Percentiles rank a stretch among this genome's conserved stretches.
These are phyloP conservation scores for Magnolia sinica DNA, from an alignment of 164 flowering plant genomes.

Conservation along the genomic window DNA sequence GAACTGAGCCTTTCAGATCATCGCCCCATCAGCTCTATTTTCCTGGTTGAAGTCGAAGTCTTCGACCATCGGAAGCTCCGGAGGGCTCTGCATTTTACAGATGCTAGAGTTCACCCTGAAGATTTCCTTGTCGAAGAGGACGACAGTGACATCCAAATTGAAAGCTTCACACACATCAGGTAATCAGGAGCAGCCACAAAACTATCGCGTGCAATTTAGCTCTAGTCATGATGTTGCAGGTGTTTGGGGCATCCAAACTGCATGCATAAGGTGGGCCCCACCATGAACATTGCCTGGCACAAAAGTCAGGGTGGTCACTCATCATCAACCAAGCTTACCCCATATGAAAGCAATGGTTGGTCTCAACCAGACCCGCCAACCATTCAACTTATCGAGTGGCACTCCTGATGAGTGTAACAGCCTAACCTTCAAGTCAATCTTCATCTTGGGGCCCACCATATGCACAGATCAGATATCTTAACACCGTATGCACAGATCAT, in stretches of 20 bases:
- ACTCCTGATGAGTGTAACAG: no score
- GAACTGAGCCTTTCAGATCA: conserved; percentile 81
- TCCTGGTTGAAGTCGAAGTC: conserved; percentile 76
- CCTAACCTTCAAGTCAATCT: no score
- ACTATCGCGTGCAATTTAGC: no score
- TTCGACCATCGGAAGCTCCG: conserved; percentile 67
- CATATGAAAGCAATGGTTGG: no score
- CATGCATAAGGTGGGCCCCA: no score
- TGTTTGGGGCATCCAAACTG: no score
- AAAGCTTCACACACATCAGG: conserved; percentile 23
- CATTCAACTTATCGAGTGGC: no score
- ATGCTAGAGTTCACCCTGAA: conserved; percentile 59
- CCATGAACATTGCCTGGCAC: no score
- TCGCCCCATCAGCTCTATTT: conserved; percentile 84
- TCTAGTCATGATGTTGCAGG: no score
- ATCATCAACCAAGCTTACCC: no score
- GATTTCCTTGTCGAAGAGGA: conserved; percentile 40
- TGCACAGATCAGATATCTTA: not conserved
- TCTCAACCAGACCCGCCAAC: no score
- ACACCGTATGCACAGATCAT: not conserved
- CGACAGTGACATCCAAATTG: conserved; percentile 3
- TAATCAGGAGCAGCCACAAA: conserved; percentile 5
- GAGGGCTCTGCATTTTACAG: conserved; percentile 57
- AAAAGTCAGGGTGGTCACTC: no score
- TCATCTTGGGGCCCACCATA: not conserved